Base-by-base conservation (phyloP, 257 asterid species). In the Craterostigma plantagineum region DNA sequence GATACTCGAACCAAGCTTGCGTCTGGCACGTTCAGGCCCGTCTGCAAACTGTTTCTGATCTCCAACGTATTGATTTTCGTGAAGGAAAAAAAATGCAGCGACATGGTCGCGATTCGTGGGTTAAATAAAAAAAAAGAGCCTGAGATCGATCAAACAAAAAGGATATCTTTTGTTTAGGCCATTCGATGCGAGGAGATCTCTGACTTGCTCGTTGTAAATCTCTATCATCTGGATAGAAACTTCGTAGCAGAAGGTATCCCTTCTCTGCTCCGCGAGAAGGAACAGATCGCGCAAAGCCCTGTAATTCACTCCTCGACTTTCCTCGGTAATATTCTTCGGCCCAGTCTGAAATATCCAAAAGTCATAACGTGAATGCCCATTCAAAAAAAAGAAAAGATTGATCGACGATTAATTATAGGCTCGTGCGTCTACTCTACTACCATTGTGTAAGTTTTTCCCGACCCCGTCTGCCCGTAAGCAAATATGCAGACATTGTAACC, bases 21-120 rank as follows among this genome's bases (percentile, higher is more conserved):
- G 62, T 80, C 91, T n/a, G 99, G 99, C 46, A 90, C 95, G 55
- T 64, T 90, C 14, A 83, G 63, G 54, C 94, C 94, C 52, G 86
- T 68, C 54, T 90, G 96, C 58, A 94, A 83, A 72, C 78, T 81
- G 49, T 68, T 90, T 39, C 94, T 77, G 43, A 90, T 90, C 58
- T 90, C 99, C 68, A 90, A 77, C 53, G 99, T 90, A 53, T 33
- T 23, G 6, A 23, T 2, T n/a, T 23, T 40, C 49, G 56, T 70
- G 75, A 41, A 77, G 52, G 52, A 43, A 7, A 9, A n/a, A n/a
- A n/a, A n/a, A n/a, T n/a, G n/a, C n/a, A n/a, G n/a, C n/a, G n/a
- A n/a, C n/a, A n/a, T n/a, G n/a, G n/a, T n/a, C n/a, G n/a, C n/a
- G n/a, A n/a, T n/a, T n/a, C n/a, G n/a, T n/a, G n/a, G n/a, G n/a